Evolutionary conservation across 371 early-diverging fungal species (phyloP), one percentile per base, ranked within the genome.

Genomic region (Apophysomyces elegans): DNA sequence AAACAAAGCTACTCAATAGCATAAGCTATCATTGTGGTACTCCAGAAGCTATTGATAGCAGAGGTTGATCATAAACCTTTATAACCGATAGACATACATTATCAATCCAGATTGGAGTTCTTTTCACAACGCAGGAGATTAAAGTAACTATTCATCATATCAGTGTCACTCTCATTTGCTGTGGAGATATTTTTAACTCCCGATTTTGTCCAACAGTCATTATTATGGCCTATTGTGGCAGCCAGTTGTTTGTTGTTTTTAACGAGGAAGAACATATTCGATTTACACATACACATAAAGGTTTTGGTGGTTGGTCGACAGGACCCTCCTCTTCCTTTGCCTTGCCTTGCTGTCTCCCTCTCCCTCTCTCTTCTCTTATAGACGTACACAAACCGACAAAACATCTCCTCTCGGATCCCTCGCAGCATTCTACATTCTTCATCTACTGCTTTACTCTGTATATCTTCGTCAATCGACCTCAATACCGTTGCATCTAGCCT

Each of bases 251-350:
- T 50, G 21, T 50, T 50, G 54, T 50, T 50, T 50, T 50, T 50
- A 26, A 50, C 54, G 54, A 50, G 54, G 21, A 50, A 50, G 54
- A 50, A 50, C 18, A 50, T 50, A 50, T 18, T 21, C 21, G 21
- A 16, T 50, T 21, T 11, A 50, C 54, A 50, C 54, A 50, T 26
- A 50, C 54, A 50, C 54, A 16, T 50, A 50, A 18, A 50, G 54
- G 54, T 18, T 18, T 50, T 50, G 54, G 54, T 50, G 54, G 54
- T 50, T 50, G 54, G 54, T 50, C 54, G 21, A 50, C 21, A 50
- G 54, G 54, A 50, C 54, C 54, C 54, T 50, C 54, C 54, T 50
- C 54, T 9, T 50, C 54, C 54, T 50, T 50, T 50, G 1, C 47
- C 54, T 21, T 45, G 13, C n/a, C 46, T 13, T 50, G 54, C 32